A percentile compares a stretch with the other conserved stretches of the same genome.
These are phyloP conservation scores for Naganishia friedmannii DNA, from an alignment of 768 basidiomycete genomes.

Conservation along the genomic window DNA sequence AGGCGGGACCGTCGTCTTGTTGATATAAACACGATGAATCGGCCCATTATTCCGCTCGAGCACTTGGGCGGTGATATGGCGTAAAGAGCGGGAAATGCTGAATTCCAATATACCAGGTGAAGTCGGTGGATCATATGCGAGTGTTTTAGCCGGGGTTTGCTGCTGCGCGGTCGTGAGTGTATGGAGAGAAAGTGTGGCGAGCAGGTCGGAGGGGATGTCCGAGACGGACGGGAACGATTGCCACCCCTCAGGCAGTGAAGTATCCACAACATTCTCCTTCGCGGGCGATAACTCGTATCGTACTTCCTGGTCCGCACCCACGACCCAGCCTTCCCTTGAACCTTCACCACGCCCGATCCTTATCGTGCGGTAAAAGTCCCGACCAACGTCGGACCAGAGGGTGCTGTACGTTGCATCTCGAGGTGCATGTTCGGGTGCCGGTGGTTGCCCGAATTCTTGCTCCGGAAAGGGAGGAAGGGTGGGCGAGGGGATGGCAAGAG, in stretches of 20 bases:
- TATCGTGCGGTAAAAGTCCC: conserved; percentile 7
- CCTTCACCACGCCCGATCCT: conserved; percentile 3
- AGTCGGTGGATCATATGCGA: conserved; percentile 11
- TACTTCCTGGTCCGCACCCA: conserved; percentile 5
- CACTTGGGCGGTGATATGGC: not conserved
- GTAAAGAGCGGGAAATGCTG: conserved; percentile 2
- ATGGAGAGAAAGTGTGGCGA: not conserved
- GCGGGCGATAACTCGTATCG: not conserved
- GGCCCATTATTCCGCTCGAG: not conserved
- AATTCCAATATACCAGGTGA: conserved; percentile 10
- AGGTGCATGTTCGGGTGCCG: not conserved
- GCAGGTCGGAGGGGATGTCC: not conserved
- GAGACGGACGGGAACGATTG: not conserved
- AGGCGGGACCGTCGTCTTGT: not conserved
- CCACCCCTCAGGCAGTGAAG: conserved; percentile 7
- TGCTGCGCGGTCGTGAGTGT: not conserved
- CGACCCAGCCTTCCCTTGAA: conserved; percentile 19
- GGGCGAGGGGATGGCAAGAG: not conserved
- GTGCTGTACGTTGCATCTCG: conserved; percentile 18
- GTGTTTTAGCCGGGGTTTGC: too few species aligned
- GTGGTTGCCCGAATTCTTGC: not conserved
- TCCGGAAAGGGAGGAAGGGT: conserved; percentile 20
- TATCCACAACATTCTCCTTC: not conserved
- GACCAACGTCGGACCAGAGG: conserved; percentile 26
- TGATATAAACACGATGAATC: not conserved